phyloP scores from a whole-genome alignment of 805 yeast genomes.

The Wickerhamiella spandovensis region DNA sequence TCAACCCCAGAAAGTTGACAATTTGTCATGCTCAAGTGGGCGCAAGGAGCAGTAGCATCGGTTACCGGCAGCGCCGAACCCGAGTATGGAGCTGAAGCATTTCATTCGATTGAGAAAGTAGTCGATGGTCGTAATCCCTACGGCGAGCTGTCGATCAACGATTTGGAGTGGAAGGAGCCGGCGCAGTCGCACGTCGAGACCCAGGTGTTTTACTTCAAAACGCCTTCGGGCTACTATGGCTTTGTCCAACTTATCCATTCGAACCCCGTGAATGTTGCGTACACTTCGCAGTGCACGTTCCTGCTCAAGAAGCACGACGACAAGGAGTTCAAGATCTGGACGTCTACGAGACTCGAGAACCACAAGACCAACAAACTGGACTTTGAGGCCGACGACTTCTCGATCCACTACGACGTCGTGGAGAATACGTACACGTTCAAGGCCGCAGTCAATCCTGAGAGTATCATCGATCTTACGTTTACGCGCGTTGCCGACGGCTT shows the following conservation, averaged over 20 bases:
- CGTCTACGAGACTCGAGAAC: constrained; percentile 77
- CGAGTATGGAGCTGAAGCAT: constrained; percentile 85
- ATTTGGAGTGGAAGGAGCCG: constrained; percentile 65
- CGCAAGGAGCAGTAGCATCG: constrained; percentile 38
- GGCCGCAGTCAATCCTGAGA: constrained; percentile 54
- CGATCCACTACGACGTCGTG: constrained; percentile 46
- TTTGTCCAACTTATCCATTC: constrained; percentile 94
- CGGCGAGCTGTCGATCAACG: constrained; percentile 46
- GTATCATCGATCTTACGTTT: constrained; percentile 56
- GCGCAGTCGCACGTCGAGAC: constrained; percentile 86
- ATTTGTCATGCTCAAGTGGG: constrained; percentile 20
- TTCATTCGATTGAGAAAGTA: constrained; percentile 63
- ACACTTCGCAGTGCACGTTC: constrained; percentile 84
- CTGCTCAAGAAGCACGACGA: constrained; percentile 48
- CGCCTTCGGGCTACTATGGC: constrained; percentile 53
- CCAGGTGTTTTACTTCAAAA: constrained; percentile 73
- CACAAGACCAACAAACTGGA: constrained; percentile 42
- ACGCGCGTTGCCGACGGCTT: constrained; percentile 54
- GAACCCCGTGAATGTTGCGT: constrained; percentile 70
- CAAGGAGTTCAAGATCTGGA: constrained; percentile 56
- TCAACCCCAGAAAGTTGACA: neutral
- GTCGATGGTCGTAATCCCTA: constrained; percentile 45
- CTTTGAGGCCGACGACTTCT: constrained; percentile 64
- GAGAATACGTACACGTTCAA: constrained; percentile 37
- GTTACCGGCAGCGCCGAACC: constrained; percentile 97